Evolutionary conservation across 495 filamentous ascomycete genomes (phyloP).

Genomic region (Lasiosphaeris hirsuta): DNA sequence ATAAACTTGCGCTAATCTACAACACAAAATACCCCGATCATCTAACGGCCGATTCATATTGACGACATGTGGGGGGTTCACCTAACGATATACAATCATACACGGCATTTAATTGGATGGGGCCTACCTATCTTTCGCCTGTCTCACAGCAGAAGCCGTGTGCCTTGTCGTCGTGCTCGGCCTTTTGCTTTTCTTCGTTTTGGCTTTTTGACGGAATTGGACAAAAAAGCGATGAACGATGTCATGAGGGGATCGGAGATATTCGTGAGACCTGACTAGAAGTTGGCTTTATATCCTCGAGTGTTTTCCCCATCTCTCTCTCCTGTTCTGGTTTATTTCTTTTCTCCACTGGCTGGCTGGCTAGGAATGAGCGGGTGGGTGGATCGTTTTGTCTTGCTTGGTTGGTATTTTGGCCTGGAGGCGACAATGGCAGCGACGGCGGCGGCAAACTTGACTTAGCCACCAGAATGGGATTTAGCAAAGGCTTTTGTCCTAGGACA

Average conservation of each 20-base stretch:
- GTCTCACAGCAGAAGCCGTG: neutral
- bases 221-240: neutral
- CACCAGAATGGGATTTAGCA: no score
- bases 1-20: neutral
- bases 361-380: no score
- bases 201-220: neutral
- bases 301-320: neutral
- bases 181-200: neutral
- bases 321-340: neutral
- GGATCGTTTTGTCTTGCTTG: no score
- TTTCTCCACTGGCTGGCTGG: neutral
- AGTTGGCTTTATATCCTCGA: constrained; percentile 1
- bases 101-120: constrained; percentile 8
- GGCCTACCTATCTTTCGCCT: neutral
- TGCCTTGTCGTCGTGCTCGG: neutral
- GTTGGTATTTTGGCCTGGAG: no score
- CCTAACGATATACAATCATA: neutral
- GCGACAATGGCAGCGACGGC: no score
- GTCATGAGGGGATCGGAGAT: neutral
- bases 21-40: neutral
- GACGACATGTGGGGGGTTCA: constrained; percentile 1
- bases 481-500: no score
- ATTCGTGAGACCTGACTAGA: neutral
- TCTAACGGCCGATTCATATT: constrained; percentile 10
- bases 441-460: no score